Conservation (phyloP, 768 basidiomycete species). For the Crucibulum laeve region DNA sequence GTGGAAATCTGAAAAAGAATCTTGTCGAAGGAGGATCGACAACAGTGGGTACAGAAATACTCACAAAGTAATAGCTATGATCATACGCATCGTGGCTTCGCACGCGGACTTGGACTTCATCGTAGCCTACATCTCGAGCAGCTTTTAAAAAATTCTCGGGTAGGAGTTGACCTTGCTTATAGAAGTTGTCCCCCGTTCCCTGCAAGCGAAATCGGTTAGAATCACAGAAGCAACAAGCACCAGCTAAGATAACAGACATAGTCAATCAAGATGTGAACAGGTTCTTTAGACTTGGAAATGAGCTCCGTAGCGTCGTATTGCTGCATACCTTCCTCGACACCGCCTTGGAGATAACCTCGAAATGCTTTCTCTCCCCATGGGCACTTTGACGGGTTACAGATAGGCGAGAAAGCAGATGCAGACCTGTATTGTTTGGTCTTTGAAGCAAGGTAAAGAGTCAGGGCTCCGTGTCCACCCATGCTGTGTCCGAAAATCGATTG, state of each 20-base stretch:
- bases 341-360: constrained; percentile 74
- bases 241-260: constrained; percentile 48
- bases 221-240: not conserved
- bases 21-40: not conserved
- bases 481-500: constrained; percentile 94
- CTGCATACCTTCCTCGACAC: constrained; percentile 67
- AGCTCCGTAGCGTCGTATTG: constrained; percentile 86
- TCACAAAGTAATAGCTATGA: constrained; percentile 84
- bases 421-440: constrained; percentile 72
- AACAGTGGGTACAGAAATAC: constrained; percentile 8
- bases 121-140: constrained; percentile 68
- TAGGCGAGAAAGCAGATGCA: constrained; percentile 84
- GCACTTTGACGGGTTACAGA: constrained; percentile 79
- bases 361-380: constrained; percentile 96
- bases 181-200: constrained; percentile 82
- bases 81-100: constrained; percentile 82
- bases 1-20: constrained; percentile 66
- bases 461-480: constrained; percentile 96
- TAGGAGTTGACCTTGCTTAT: constrained; percentile 80
- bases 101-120: constrained; percentile 73
- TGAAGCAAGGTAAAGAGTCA: constrained; percentile 84
- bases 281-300: constrained; percentile 54
- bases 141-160: constrained; percentile 87
- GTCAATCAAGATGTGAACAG: constrained; percentile 81
- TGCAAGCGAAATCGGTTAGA: constrained; percentile 18